Percentiles rank a stretch among this genome's conserved stretches.
Conservation (phyloP, 768 basidiomycete species). For the Thelephora ganbajun region DNA sequence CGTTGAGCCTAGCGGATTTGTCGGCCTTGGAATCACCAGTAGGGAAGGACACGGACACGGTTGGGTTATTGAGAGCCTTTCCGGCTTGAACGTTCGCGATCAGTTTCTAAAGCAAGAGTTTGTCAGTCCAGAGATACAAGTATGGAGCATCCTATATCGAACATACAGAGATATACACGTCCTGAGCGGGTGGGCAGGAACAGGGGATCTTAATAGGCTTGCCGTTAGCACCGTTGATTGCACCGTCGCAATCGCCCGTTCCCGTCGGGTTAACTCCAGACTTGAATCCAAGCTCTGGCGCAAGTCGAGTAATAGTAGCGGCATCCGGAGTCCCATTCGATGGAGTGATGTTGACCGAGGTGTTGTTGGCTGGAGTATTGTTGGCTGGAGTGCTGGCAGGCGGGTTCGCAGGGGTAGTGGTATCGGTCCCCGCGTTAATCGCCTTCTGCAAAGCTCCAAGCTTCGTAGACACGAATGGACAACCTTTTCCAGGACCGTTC, state of each 20-base stretch:
- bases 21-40: constrained; percentile 38
- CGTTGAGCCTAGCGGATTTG: constrained; percentile 40
- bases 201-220: constrained; percentile 27
- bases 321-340: not conserved
- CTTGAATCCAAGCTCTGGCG: constrained; percentile 12
- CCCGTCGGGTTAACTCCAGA: constrained; percentile 11
- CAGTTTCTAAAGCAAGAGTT: constrained; percentile 14
- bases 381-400: not conserved
- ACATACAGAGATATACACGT: constrained; percentile 19
- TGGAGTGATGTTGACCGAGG: too few species aligned
- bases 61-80: constrained; percentile 51
- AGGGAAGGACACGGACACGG: constrained; percentile 46
- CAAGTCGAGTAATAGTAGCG: constrained; percentile 4
- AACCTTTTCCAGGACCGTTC: constrained; percentile 50
- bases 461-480: constrained; percentile 32
- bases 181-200: constrained; percentile 23
- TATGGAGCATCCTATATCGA: not conserved
- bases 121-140: not conserved
- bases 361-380: too few species aligned
- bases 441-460: constrained; percentile 13
- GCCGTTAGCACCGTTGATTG: constrained; percentile 18
- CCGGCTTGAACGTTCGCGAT: constrained; percentile 47
- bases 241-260: constrained; percentile 24
- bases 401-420: not conserved
- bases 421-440: too few species aligned